Conservation (phyloP, 2,329 filamentous ascomycete genomes). For the Dothideomycetes sp. region DNA sequence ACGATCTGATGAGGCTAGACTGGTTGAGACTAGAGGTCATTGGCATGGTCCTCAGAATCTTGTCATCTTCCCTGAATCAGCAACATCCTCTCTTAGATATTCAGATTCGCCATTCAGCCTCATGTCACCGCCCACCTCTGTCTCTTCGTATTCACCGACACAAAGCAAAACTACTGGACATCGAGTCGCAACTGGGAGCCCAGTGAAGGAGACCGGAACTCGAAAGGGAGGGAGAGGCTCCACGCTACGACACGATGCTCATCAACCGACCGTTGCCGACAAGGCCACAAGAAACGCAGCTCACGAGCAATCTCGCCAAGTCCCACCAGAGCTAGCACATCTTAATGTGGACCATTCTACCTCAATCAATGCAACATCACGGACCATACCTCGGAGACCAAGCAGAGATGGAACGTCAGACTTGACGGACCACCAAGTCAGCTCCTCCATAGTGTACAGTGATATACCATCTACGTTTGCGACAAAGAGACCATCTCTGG, state of each 20-base stretch:
- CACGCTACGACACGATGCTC: no score
- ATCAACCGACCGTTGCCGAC: neutral
- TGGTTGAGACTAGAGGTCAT: neutral
- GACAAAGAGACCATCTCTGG: slow-evolving; percentile 38
- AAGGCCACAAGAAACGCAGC: neutral
- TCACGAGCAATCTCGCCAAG: slow-evolving; percentile 9
- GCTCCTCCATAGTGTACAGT: slow-evolving; percentile 45
- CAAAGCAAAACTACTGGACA: neutral
- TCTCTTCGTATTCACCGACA: slow-evolving; percentile 48
- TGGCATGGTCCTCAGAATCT: neutral
- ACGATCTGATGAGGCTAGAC: no score
- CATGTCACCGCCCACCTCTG: slow-evolving; percentile 68
- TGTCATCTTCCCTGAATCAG: neutral
- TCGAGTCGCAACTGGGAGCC: no score
- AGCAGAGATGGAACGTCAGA: slow-evolving; percentile 35
- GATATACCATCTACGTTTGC: slow-evolving; percentile 41
- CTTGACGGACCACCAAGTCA: slow-evolving; percentile 31
- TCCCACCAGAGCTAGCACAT: slow-evolving; percentile 34
- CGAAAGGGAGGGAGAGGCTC: no score
- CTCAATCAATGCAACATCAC: slow-evolving; percentile 28
- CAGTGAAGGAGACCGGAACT: no score
- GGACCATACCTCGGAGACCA: slow-evolving; percentile 32
- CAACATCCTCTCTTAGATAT: slow-evolving; percentile 54
- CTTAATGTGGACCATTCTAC: slow-evolving; percentile 50
- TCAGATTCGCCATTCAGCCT: slow-evolving; percentile 69